Conservation (phyloP, 139 green algal species). For the Chlorella ohadii region DNA sequence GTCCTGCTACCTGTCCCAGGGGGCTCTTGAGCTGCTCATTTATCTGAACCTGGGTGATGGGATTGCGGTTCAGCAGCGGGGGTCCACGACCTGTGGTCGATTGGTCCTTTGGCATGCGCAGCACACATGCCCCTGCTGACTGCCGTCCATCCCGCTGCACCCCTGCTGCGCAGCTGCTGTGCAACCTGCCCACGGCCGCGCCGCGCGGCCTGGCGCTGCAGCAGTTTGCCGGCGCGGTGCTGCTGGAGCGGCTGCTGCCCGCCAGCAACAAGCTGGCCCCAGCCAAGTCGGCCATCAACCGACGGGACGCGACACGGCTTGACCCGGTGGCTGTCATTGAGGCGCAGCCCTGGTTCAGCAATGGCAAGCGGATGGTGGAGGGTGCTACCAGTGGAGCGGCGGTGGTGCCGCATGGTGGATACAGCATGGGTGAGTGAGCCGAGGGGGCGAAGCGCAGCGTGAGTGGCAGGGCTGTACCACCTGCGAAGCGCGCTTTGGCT, state of each 20-base stretch:
- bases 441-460: background rate
- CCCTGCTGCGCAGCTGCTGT: conserved; percentile 8
- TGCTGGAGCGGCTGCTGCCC: conserved; percentile 28
- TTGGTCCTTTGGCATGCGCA: too few species aligned
- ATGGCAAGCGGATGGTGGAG: conserved; percentile 12
- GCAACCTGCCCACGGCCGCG: background rate
- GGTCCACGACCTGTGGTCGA: too few species aligned
- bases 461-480: too few species aligned
- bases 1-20: too few species aligned
- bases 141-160: too few species aligned
- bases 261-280: background rate
- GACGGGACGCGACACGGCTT: background rate
- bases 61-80: too few species aligned
- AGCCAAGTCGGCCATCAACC: background rate
- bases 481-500: too few species aligned
- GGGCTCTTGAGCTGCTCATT: too few species aligned
- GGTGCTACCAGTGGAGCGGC: conserved; percentile 5
- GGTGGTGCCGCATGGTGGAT: conserved; percentile 2
- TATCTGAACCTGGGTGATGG: too few species aligned
- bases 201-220: conserved; percentile 28
- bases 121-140: too few species aligned
- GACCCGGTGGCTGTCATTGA: conserved; percentile 5
- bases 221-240: conserved; percentile 5
- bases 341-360: conserved; percentile 19
- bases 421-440: background rate